Evolutionary conservation across 352 stramenopile species (phyloP).

Genomic region (Phytopythium mirpurense): DNA sequence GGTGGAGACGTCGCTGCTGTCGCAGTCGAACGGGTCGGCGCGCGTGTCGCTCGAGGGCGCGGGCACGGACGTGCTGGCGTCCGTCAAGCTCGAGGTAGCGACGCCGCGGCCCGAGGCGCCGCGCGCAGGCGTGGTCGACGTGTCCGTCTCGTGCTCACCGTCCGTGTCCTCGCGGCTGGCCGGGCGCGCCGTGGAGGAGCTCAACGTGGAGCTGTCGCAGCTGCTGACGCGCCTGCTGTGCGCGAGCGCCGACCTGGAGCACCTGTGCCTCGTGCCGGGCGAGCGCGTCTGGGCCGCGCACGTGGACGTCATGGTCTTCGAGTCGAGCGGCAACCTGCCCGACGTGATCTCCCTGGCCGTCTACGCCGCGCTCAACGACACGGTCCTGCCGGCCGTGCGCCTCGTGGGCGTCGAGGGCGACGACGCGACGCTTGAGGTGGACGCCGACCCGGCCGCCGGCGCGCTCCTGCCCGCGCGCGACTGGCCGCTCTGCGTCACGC

Average conservation of each 20-base stretch:
- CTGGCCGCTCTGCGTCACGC: conserved; percentile 71
- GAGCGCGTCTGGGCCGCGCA: conserved; percentile 70
- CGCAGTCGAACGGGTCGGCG: conserved; percentile 76
- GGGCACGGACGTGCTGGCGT: conserved; percentile 71
- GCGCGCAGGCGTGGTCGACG: conserved; percentile 42
- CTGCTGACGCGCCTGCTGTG: conserved; percentile 66
- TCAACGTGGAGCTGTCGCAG: conserved; percentile 78
- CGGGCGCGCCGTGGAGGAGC: conserved; percentile 60
- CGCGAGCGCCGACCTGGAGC: conserved; percentile 46
- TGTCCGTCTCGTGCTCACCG: conserved; percentile 56
- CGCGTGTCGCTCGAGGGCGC: conserved; percentile 57
- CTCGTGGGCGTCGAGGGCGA: conserved; percentile 69
- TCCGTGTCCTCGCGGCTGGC: conserved; percentile 73
- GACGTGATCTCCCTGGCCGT: conserved; percentile 78
- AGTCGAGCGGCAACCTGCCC: conserved; percentile 67
- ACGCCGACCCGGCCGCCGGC: conserved; percentile 58
- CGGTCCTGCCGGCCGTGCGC: conserved; percentile 63
- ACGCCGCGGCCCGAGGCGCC: conserved; percentile 38
- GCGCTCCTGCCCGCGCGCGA: conserved; percentile 42
- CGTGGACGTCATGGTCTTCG: conserved; percentile 78
- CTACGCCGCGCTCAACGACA: conserved; percentile 78
- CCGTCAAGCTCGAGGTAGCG: conserved; percentile 73
- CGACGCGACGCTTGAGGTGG: conserved; percentile 73
- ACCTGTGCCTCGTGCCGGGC: conserved; percentile 63
- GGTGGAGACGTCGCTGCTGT: conserved; percentile 65